These are phyloP conservation scores for Penicillium palitans DNA, from an alignment of 2,329 filamentous ascomycete genomes.

Conservation along the genomic window DNA sequence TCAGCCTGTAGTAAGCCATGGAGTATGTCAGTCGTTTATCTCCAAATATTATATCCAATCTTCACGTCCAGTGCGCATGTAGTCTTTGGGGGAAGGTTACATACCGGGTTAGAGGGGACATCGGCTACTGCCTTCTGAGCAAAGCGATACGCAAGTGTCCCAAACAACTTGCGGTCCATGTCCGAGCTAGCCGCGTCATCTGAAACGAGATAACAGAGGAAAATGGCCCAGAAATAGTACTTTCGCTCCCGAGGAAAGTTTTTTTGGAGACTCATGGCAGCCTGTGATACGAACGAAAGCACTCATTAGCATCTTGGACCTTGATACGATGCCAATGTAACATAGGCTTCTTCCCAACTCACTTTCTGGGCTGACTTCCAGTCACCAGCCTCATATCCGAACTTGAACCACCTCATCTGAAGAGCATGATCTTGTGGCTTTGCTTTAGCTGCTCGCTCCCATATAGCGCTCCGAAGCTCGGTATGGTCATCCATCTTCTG, in stretches of 20 bases:
- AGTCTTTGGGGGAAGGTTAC: conserved; percentile 8
- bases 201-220: conserved; percentile 47
- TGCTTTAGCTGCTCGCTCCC: conserved; percentile 50
- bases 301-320: background rate
- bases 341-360: conserved; percentile 14
- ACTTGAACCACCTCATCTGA: conserved; percentile 48
- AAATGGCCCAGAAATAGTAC: conserved; percentile 53
- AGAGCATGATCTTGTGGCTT: conserved; percentile 47
- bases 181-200: conserved; percentile 40
- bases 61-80: background rate
- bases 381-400: conserved; percentile 43
- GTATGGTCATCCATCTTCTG: conserved; percentile 37
- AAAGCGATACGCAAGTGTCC: conserved; percentile 53
- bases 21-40: background rate
- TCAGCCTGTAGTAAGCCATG: conserved; percentile 38
- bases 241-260: conserved; percentile 50
- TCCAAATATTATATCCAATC: conserved; percentile 1
- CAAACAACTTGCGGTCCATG: conserved; percentile 48
- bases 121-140: conserved; percentile 48
- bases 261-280: conserved; percentile 52
- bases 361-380: conserved; percentile 54
- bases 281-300: conserved; percentile 31
- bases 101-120: conserved; percentile 47
- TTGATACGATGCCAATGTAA: background rate
- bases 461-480: conserved; percentile 40